These are phyloP conservation scores for Phytophthora syringae DNA, from an alignment of 352 stramenopile genomes.

Conservation along the genomic window DNA sequence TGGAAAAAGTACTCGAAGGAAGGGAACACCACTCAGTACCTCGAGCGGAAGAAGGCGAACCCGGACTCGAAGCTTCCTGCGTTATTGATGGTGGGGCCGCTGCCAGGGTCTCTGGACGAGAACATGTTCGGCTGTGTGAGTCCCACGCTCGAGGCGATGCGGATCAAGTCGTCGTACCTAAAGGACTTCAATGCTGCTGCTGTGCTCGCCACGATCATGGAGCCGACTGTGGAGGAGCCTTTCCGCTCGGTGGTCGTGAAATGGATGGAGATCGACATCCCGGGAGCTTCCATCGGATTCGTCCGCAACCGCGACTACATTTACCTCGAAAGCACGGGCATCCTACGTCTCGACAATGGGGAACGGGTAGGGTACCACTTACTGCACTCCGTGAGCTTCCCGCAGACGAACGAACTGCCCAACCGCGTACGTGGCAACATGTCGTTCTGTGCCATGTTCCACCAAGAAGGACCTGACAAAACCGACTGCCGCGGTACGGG, in stretches of 20 bases:
- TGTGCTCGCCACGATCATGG: slow-evolving; percentile 49
- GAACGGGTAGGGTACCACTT: slow-evolving; percentile 36
- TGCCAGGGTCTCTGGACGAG: slow-evolving; percentile 42
- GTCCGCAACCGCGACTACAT: slow-evolving; percentile 34
- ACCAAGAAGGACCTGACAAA: slow-evolving; percentile 22
- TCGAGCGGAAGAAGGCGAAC: slow-evolving; percentile 30
- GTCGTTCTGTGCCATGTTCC: slow-evolving; percentile 50
- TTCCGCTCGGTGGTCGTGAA: slow-evolving; percentile 47
- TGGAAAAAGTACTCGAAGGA: slow-evolving; percentile 30
- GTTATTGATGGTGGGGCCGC: slow-evolving; percentile 35
- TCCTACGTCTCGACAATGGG: slow-evolving; percentile 23
- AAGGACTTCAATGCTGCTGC: slow-evolving; percentile 44
- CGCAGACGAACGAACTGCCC: slow-evolving; percentile 32
- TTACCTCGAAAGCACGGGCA: slow-evolving; percentile 33
- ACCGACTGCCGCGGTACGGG: slow-evolving; percentile 29
- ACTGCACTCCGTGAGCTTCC: slow-evolving; percentile 35
- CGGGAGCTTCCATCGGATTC: slow-evolving; percentile 25
- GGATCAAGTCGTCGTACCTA: slow-evolving; percentile 38
- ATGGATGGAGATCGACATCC: slow-evolving; percentile 46
- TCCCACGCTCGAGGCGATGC: slow-evolving; percentile 41
- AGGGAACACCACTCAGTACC: slow-evolving; percentile 25
- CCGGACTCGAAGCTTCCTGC: slow-evolving; percentile 30
- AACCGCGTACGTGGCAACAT: slow-evolving; percentile 45
- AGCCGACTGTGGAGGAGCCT: slow-evolving; percentile 50
- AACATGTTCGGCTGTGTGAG: slow-evolving; percentile 49